These are phyloP conservation scores for Erysiphe pisi DNA, from an alignment of 2,329 filamentous ascomycete species.

Conservation along the genomic window DNA sequence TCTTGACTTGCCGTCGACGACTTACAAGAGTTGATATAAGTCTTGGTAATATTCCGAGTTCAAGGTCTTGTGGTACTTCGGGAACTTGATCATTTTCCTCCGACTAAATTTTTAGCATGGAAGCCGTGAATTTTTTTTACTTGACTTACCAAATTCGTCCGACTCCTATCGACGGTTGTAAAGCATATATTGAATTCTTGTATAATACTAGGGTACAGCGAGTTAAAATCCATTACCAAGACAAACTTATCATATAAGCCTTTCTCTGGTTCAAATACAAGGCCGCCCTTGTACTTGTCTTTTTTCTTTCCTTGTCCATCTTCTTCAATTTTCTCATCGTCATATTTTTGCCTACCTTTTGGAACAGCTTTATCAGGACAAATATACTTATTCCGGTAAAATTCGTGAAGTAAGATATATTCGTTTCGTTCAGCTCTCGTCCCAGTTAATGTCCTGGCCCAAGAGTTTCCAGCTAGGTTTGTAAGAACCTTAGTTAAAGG, in stretches of 20 bases:
- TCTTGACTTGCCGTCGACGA: constrained; percentile 84
- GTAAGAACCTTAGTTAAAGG: constrained; percentile 91
- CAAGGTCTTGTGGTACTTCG: constrained; percentile 67
- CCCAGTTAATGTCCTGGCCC: constrained; percentile 89
- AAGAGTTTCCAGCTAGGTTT: constrained; percentile 94
- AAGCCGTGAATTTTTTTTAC: not conserved
- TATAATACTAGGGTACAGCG: constrained; percentile 98
- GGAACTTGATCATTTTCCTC: constrained; percentile 82
- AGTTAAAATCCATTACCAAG: constrained; percentile 99
- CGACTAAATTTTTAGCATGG: constrained; percentile 40
- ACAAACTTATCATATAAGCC: constrained; percentile 97
- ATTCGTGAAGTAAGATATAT: constrained; percentile 97
- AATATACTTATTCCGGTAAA: constrained; percentile 93
- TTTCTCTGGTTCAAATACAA: constrained; percentile 96
- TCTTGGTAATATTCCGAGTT: constrained; percentile 73
- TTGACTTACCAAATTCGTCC: constrained; percentile 49
- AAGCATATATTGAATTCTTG: constrained; percentile 99
- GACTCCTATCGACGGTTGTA: constrained; percentile 76
- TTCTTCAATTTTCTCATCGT: constrained; percentile 57
- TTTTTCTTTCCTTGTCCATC: constrained; percentile 84
- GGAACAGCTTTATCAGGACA: constrained; percentile 89
- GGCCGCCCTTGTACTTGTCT: constrained; percentile 97
- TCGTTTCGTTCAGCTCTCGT: constrained; percentile 97
- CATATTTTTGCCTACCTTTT: constrained; percentile 60
- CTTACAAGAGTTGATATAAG: constrained; percentile 87